phyloP scores from a whole-genome alignment of 768 basidiomycete species.

The Boletus tylopilopsis region DNA sequence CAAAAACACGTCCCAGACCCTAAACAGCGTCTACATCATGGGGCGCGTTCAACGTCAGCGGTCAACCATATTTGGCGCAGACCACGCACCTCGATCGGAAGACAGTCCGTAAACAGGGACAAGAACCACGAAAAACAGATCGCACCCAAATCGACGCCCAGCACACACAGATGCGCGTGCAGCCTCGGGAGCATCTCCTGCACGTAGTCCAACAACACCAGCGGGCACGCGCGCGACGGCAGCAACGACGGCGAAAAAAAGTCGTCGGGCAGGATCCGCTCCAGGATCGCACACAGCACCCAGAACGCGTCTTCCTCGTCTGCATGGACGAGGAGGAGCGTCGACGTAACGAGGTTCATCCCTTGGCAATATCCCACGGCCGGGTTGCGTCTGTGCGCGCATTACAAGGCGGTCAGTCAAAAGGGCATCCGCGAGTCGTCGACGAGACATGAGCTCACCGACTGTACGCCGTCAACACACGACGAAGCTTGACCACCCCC shows the following conservation, averaged over 20 bases:
- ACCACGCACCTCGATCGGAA: conserved; percentile 81
- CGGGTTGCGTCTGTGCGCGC: conserved; percentile 80
- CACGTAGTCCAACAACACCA: conserved; percentile 87
- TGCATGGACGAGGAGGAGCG: conserved; percentile 85
- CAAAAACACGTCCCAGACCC: conserved; percentile 95
- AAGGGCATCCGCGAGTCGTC: too few relatives aligned
- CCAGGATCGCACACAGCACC: conserved; percentile 86
- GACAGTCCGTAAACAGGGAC: conserved; percentile 91
- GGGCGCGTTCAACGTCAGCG: neutral
- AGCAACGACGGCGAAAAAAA: conserved; percentile 93
- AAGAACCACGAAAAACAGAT: conserved; percentile 99
- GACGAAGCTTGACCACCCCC: conserved; percentile 86
- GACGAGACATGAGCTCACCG: conserved; percentile 49
- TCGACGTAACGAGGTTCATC: conserved; percentile 95
- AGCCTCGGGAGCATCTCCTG: conserved; percentile 73
- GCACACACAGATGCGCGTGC: conserved; percentile 65
- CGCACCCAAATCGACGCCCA: conserved; percentile 87
- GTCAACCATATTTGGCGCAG: neutral
- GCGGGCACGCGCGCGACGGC: conserved; percentile 90
- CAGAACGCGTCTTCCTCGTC: conserved; percentile 98
- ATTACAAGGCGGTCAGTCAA: too few relatives aligned
- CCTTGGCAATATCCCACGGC: conserved; percentile 93
- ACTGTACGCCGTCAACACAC: conserved; percentile 90
- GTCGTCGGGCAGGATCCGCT: conserved; percentile 82
- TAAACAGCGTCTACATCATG: conserved; percentile 82